Evolutionary conservation across 495 filamentous ascomycete species (phyloP).

Genomic region (Hypoxylon trugodes): DNA sequence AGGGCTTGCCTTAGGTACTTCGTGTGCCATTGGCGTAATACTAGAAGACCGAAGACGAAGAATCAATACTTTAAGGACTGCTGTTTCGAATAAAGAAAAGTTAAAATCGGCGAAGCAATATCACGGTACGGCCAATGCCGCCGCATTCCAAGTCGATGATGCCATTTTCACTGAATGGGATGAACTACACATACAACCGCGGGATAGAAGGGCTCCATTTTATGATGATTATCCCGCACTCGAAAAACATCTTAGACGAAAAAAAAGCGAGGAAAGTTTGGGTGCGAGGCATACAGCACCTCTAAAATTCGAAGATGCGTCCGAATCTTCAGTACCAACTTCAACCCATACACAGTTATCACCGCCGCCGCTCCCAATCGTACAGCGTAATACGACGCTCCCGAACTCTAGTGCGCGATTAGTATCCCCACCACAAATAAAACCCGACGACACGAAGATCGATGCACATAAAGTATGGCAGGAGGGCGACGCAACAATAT

Average conservation of each 20-base stretch:
- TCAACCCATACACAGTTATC: no score
- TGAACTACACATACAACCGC: constrained; percentile 28
- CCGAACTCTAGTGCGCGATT: no score
- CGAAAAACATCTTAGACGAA: not conserved
- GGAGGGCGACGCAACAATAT: no score
- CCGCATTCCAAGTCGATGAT: constrained; percentile 62
- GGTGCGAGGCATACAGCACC: not conserved
- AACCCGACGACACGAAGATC: no score
- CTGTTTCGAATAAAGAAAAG: constrained; percentile 56
- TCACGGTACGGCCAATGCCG: constrained; percentile 41
- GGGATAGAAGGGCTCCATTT: not conserved
- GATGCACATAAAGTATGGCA: no score
- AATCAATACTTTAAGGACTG: constrained; percentile 54
- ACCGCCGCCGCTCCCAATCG: constrained; percentile 12
- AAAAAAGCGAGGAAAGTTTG: not conserved
- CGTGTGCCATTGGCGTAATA: constrained; percentile 61
- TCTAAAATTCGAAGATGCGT: not conserved
- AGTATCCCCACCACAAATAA: not conserved
- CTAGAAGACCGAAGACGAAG: constrained; percentile 62
- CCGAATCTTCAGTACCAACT: constrained; percentile 9
- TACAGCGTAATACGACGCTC: not conserved
- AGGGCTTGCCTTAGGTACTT: constrained; percentile 59
- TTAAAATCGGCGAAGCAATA: constrained; percentile 55
- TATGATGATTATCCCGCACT: not conserved
- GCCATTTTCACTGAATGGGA: constrained; percentile 29